A percentile compares a stretch with the other conserved stretches of the same genome.
Evolutionary conservation across 2,329 filamentous ascomycete genomes (phyloP).

Genomic region (Alternaria brassicicola): DNA sequence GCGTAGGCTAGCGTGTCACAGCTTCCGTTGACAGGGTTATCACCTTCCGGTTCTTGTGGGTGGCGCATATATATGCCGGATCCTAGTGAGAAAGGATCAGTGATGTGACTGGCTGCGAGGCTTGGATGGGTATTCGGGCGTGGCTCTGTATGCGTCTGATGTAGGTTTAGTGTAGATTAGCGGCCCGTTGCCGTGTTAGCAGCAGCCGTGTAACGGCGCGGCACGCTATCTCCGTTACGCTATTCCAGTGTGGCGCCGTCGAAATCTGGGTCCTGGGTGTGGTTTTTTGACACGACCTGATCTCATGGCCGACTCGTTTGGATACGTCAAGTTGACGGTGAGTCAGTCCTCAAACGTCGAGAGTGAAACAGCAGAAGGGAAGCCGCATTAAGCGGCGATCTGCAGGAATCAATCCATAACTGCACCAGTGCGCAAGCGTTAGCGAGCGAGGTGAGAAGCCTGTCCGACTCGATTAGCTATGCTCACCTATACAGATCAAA

Average conservation of each 20-base stretch:
- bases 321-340: neutral
- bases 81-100: neutral
- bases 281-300: neutral
- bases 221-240: slow-evolving; percentile 7
- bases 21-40: neutral
- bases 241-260: neutral
- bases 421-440: neutral
- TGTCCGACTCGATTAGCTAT: neutral
- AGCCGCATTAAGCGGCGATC: neutral
- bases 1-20: neutral
- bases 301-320: neutral
- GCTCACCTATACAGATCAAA: neutral
- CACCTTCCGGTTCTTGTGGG: neutral
- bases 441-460: neutral
- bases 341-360: neutral
- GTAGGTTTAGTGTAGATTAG: neutral
- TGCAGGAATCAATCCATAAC: neutral
- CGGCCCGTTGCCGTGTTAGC: neutral
- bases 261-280: neutral
- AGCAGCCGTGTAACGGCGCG: neutral
- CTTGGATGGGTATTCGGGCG: neutral
- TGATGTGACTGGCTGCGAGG: neutral
- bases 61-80: neutral
- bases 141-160: neutral
- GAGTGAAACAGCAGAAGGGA: slow-evolving; percentile 1